A percentile compares a stretch with the other conserved stretches of the same genome.
These are phyloP conservation scores for Rhodotorula taiwanensis DNA, from an alignment of 768 basidiomycete species.

Conservation along the genomic window DNA sequence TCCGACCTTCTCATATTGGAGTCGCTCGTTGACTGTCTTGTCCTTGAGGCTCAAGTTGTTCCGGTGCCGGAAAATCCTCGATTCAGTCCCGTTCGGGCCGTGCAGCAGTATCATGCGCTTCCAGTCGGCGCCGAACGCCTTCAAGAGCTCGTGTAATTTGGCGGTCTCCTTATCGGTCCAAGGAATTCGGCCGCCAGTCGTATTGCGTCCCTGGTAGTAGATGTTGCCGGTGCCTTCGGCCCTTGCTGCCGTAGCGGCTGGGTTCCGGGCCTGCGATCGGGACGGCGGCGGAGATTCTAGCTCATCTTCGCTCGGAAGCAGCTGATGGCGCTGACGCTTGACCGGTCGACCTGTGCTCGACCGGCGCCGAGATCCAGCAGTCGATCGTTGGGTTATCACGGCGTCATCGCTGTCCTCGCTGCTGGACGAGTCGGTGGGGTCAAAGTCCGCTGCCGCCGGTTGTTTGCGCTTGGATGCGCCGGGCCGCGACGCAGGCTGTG, in stretches of 20 bases:
- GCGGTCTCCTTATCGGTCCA: background rate
- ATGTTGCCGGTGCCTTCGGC: background rate
- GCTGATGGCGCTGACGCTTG: background rate
- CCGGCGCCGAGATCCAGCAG: too few relatives aligned
- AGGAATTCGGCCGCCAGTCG: background rate
- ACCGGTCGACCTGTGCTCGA: too few relatives aligned
- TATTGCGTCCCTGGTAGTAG: background rate
- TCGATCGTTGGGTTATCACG: too few relatives aligned
- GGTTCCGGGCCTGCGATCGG: background rate
- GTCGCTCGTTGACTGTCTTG: conserved; percentile 13
- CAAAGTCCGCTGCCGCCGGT: too few relatives aligned
- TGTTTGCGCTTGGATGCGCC: too few relatives aligned
- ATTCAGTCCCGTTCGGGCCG: background rate
- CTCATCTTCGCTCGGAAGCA: background rate
- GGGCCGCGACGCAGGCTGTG: background rate
- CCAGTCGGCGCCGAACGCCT: background rate
- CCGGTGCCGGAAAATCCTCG: background rate
- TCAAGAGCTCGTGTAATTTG: background rate
- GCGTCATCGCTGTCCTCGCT: too few relatives aligned
- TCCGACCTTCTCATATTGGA: background rate
- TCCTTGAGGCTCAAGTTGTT: conserved; percentile 12
- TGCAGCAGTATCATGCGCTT: background rate
- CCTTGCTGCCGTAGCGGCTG: background rate
- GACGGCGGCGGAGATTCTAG: background rate
- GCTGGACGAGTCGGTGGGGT: too few relatives aligned